Evolutionary conservation across 139 green algal genomes (phyloP).

Genomic region (Picocystis salinarum): DNA sequence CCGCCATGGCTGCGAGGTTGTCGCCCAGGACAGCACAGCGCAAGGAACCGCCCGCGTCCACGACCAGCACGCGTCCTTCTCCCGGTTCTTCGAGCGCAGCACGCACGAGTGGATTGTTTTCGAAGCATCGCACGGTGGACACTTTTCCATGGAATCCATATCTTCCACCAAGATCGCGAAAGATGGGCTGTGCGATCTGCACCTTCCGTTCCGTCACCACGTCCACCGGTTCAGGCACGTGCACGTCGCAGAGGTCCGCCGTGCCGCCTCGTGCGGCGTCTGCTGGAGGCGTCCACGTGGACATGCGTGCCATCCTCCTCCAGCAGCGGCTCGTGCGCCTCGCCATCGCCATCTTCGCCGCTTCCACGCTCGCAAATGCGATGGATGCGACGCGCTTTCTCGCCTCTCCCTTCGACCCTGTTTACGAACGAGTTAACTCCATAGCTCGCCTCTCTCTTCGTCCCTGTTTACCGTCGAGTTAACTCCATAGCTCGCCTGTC

Average conservation of each 20-base stretch:
- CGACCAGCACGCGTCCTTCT: constrained; percentile 64
- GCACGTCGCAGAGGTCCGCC: constrained; percentile 64
- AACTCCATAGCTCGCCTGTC: too few species aligned
- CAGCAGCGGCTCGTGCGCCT: too few species aligned
- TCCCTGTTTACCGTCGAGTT: too few species aligned
- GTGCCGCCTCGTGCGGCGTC: constrained; percentile 47
- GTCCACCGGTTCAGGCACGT: constrained; percentile 37
- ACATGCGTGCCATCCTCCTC: too few species aligned
- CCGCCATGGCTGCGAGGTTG: constrained; percentile 69
- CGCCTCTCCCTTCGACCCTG: too few species aligned
- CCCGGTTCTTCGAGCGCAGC: constrained; percentile 57
- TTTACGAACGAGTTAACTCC: too few species aligned
- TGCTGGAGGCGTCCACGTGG: constrained; percentile 41
- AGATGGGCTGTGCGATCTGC: constrained; percentile 24
- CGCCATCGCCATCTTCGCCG: too few species aligned
- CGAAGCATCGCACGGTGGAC: constrained; percentile 68
- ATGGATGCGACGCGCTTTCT: too few species aligned
- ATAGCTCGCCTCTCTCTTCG: too few species aligned
- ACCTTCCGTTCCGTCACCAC: constrained; percentile 20
- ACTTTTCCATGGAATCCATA: constrained; percentile 40
- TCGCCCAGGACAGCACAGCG: constrained; percentile 86
- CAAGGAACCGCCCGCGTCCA: constrained; percentile 67
- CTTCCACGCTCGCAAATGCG: too few species aligned
- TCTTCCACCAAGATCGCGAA: constrained; percentile 50
- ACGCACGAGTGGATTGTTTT: constrained; percentile 83